Evolutionary conservation across 2,329 filamentous ascomycete species (phyloP).

Genomic region (Trichoderma sp.): DNA sequence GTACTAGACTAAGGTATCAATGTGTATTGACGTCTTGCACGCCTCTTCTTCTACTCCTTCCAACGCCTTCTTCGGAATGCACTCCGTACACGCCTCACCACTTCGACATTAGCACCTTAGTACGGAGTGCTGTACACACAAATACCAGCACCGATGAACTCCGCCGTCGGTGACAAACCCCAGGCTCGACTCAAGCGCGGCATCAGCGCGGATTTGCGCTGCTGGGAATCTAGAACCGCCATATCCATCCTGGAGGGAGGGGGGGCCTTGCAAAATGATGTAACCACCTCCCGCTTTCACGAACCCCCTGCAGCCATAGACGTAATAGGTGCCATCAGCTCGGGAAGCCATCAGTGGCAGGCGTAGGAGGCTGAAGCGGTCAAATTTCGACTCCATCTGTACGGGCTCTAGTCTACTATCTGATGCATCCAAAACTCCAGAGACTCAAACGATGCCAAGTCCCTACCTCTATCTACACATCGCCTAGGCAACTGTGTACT

Average conservation of each 20-base stretch:
- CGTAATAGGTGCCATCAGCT: constrained; percentile 21
- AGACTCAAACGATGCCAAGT: background rate
- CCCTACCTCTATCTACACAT: background rate
- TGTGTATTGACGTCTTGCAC: background rate
- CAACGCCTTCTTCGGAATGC: background rate
- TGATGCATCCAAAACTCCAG: background rate
- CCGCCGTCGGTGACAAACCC: background rate
- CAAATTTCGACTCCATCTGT: background rate
- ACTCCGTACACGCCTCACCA: background rate
- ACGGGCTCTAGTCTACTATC: background rate
- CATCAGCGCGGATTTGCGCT: constrained; percentile 3
- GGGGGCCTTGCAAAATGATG: constrained; percentile 14
- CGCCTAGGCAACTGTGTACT: background rate
- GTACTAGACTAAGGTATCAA: no score
- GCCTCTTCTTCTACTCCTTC: background rate
- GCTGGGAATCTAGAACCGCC: constrained; percentile 14
- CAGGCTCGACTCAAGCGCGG: background rate
- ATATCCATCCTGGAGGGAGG: background rate
- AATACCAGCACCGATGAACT: background rate
- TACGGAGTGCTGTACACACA: background rate
- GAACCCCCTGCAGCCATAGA: constrained; percentile 20
- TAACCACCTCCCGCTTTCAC: constrained; percentile 16
- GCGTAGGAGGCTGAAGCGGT: constrained; percentile 9
- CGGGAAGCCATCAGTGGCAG: constrained; percentile 11
- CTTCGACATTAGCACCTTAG: background rate